These are phyloP conservation scores for Elsinoe batatas DNA, from an alignment of 2,329 filamentous ascomycete genomes.

Conservation along the genomic window DNA sequence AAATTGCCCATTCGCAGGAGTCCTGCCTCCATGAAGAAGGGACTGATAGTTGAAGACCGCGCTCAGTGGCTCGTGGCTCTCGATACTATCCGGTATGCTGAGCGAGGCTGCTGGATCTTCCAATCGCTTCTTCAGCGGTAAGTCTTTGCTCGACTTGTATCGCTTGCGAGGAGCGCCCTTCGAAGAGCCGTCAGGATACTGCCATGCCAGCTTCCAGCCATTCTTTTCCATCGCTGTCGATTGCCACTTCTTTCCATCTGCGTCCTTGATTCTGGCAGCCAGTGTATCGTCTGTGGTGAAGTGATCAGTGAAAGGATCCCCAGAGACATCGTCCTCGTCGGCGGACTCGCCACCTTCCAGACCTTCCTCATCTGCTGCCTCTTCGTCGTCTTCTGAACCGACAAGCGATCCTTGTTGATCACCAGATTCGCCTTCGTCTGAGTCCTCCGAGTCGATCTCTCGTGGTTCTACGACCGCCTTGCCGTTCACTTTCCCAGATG, in stretches of 20 bases:
- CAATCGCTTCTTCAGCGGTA: slow-evolving; percentile 64
- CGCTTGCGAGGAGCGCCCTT: slow-evolving; percentile 6
- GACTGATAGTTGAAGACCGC: slow-evolving; percentile 77
- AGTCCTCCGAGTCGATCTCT: background rate
- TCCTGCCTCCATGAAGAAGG: slow-evolving; percentile 64
- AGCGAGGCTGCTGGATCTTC: slow-evolving; percentile 44
- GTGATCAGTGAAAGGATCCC: slow-evolving; percentile 72
- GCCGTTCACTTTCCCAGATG: background rate
- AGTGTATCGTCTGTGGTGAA: slow-evolving; percentile 60
- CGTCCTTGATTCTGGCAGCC: slow-evolving; percentile 39
- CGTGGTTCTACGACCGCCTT: slow-evolving; percentile 19
- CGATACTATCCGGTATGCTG: slow-evolving; percentile 47
- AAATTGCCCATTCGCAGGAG: slow-evolving; percentile 54
- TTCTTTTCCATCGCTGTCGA: slow-evolving; percentile 18
- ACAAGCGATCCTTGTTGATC: slow-evolving; percentile 33
- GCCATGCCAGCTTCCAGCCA: slow-evolving; percentile 13
- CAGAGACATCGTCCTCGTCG: slow-evolving; percentile 22
- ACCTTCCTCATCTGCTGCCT: slow-evolving; percentile 41
- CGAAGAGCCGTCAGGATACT: slow-evolving; percentile 16
- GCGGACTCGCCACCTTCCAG: slow-evolving; percentile 33
- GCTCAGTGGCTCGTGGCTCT: slow-evolving; percentile 58
- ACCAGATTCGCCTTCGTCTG: slow-evolving; percentile 27
- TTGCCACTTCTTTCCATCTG: slow-evolving; percentile 40
- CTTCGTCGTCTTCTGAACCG: slow-evolving; percentile 34
- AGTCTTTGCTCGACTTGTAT: slow-evolving; percentile 21